Percentiles rank a stretch among this genome's conserved stretches.
Evolutionary conservation across 805 yeast genomes (phyloP).

Genomic region (Spathaspora arborariae): DNA sequence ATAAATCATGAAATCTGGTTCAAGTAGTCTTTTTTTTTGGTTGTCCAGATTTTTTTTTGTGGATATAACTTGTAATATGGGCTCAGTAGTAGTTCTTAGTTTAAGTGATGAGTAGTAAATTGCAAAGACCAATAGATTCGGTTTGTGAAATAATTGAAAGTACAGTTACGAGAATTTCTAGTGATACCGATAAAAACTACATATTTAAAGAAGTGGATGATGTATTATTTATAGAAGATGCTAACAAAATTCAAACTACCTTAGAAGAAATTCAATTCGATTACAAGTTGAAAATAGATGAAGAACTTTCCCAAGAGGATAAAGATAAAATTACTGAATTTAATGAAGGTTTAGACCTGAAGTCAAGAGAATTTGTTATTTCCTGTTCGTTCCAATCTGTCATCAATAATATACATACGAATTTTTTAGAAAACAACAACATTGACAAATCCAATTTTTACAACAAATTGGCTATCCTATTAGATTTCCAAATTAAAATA

Average conservation of each 20-base stretch:
- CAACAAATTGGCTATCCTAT: conserved; percentile 15
- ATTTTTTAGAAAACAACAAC: not conserved
- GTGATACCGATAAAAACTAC: not conserved
- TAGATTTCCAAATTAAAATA: conserved; percentile 26
- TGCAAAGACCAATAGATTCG: not conserved
- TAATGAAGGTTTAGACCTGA: conserved; percentile 18
- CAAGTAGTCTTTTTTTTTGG: not conserved
- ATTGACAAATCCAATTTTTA: not conserved
- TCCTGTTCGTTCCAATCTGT: conserved; percentile 18
- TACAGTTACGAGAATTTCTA: not conserved
- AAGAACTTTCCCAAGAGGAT: conserved; percentile 5
- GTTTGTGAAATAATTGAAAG: not conserved
- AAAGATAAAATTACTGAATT: conserved; percentile 16
- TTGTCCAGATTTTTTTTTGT: not conserved
- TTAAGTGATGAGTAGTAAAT: not conserved
- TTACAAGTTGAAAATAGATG: conserved; percentile 1
- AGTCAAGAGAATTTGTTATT: conserved; percentile 18
- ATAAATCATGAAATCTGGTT: not conserved
- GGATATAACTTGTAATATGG: not conserved
- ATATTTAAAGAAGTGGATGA: not conserved
- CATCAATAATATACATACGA: conserved; percentile 1
- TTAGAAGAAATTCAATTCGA: conserved; percentile 2
- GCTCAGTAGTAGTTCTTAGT: not conserved
- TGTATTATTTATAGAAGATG: not conserved
- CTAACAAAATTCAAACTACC: not conserved